phyloP scores from a whole-genome alignment of 2,329 filamentous ascomycete species.

The Ophiostoma sp. region DNA sequence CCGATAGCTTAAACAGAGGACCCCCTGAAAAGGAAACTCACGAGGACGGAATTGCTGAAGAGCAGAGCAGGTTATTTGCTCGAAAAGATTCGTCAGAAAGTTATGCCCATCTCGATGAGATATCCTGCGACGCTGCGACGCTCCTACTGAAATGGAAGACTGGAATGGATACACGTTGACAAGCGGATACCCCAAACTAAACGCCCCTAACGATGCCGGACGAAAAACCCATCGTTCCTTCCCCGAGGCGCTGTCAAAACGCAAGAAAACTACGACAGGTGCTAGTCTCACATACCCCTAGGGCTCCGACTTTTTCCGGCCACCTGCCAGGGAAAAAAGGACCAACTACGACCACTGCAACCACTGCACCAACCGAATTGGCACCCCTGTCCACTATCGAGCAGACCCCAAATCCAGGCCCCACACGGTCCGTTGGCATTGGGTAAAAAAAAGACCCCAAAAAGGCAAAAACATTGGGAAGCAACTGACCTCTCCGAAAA shows the following conservation, averaged over 20 bases:
- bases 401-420: background rate
- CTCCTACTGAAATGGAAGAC: background rate
- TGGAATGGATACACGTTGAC: background rate
- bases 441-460: background rate
- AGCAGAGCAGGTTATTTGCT: slow-evolving; percentile 17
- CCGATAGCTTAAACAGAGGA: background rate
- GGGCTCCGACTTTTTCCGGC: slow-evolving; percentile 22
- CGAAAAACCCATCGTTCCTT: background rate
- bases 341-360: background rate
- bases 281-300: slow-evolving; percentile 2
- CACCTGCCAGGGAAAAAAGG: background rate
- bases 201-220: background rate
- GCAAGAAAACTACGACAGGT: background rate
- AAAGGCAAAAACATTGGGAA: background rate
- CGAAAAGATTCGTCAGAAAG: background rate
- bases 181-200: background rate
- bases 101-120: background rate
- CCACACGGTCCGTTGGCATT: slow-evolving; percentile 3
- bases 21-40: background rate
- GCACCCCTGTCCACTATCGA: background rate
- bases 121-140: background rate
- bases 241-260: background rate
- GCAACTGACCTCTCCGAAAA: background rate
- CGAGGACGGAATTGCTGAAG: background rate
- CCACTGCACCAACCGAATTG: background rate